phyloP scores from a whole-genome alignment of 768 basidiomycete species.

The Boletus tomentosulus region DNA sequence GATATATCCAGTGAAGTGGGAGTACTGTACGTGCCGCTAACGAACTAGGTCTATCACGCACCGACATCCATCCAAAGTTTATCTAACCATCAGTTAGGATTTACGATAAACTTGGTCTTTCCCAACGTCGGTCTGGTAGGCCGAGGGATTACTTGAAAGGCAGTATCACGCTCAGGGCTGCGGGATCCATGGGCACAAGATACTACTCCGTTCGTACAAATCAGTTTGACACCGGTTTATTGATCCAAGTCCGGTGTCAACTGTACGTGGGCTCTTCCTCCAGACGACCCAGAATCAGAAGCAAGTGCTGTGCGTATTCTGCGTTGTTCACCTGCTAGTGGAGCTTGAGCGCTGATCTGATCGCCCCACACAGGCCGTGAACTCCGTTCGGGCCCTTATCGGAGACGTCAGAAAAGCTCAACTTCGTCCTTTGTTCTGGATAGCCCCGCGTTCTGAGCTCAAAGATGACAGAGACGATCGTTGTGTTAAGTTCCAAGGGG shows the following conservation, averaged over 20 bases:
- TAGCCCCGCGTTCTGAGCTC: constrained; percentile 57
- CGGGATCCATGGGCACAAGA: background rate
- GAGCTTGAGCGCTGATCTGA: background rate
- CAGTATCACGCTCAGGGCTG: background rate
- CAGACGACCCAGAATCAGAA: constrained; percentile 17
- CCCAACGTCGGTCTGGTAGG: background rate
- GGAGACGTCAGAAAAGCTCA: background rate
- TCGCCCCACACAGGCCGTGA: constrained; percentile 11
- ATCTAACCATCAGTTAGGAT: background rate
- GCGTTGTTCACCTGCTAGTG: too few species aligned
- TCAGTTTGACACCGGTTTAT: background rate
- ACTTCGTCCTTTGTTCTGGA: constrained; percentile 29
- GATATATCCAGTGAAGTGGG: too few species aligned
- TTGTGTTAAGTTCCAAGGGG: constrained; percentile 44
- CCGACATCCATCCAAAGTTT: background rate
- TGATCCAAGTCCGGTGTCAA: background rate
- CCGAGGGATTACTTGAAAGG: background rate
- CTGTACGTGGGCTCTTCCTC: constrained; percentile 11
- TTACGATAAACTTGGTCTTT: too few species aligned
- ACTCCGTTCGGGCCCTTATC: background rate
- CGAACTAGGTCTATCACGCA: background rate
- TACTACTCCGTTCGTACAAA: background rate
- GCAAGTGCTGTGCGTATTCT: constrained; percentile 10
- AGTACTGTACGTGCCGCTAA: too few species aligned
- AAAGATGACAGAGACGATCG: constrained; percentile 45